Percentiles rank a stretch among this genome's conserved stretches.
Evolutionary conservation across 2,329 filamentous ascomycete species (phyloP).

Genomic region (Penicillium concentricum): DNA sequence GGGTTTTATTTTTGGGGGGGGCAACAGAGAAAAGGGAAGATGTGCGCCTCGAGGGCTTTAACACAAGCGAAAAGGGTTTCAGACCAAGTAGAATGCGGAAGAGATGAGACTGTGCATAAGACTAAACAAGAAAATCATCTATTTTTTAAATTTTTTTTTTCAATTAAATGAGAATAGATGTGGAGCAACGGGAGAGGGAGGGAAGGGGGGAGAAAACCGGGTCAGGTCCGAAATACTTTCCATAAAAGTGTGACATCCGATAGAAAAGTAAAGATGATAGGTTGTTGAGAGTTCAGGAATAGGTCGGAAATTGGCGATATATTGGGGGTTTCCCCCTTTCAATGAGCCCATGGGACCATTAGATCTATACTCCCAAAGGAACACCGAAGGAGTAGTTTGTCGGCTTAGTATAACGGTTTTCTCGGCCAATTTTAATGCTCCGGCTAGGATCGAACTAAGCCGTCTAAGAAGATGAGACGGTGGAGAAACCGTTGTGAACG

Average conservation of each 20-base stretch:
- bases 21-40: background rate
- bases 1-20: background rate
- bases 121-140: conserved; percentile 15
- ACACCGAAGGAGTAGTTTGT: conserved; percentile 21
- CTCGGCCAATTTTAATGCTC: conserved; percentile 17
- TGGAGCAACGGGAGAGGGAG: conserved; percentile 21
- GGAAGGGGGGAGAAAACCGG: conserved; percentile 9
- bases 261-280: background rate
- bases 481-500: background rate
- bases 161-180: conserved; percentile 19
- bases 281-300: conserved; percentile 8
- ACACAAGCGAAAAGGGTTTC: background rate
- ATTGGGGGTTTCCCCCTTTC: background rate
- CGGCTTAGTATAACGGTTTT: conserved; percentile 37
- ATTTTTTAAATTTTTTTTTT: conserved; percentile 21
- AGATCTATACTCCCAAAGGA: conserved; percentile 1
- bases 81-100: conserved; percentile 1
- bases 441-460: conserved; percentile 24
- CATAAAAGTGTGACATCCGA: conserved; percentile 16
- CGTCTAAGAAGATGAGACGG: conserved; percentile 15
- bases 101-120: conserved; percentile 17
- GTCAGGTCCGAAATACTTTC: conserved; percentile 14
- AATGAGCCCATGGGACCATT: conserved; percentile 1
- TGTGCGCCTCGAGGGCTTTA: background rate
- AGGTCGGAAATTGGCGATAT: conserved; percentile 1